These are phyloP conservation scores for Aphanoascus verrucosus DNA, from an alignment of 2,329 filamentous ascomycete genomes.

Conservation along the genomic window DNA sequence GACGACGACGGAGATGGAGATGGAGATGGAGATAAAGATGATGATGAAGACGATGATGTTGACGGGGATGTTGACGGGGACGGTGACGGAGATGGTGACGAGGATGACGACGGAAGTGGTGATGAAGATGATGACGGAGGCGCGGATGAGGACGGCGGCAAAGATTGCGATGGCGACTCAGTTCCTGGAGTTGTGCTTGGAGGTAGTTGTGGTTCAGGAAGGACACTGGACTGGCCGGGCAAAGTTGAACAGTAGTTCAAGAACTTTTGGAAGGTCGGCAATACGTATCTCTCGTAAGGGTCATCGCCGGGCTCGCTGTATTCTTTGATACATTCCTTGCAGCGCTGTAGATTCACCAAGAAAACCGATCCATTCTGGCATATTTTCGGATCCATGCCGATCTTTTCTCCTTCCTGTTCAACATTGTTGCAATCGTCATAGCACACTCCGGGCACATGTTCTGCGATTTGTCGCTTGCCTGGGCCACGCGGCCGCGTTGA, in stretches of 20 bases:
- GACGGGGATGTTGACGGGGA: neutral
- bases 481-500: conserved; percentile 13
- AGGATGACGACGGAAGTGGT: neutral
- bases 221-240: neutral
- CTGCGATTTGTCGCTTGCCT: conserved; percentile 28
- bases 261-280: conserved; percentile 36
- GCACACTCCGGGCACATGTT: conserved; percentile 40
- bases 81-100: neutral
- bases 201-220: conserved; percentile 2
- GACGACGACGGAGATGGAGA: neutral
- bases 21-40: neutral
- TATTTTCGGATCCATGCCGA: conserved; percentile 41
- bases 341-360: conserved; percentile 26
- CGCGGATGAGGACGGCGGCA: neutral
- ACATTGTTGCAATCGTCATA: conserved; percentile 45
- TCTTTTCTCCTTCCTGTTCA: conserved; percentile 36
- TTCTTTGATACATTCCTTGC: conserved; percentile 37
- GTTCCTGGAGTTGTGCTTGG: neutral
- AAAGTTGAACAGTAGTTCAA: conserved; percentile 35
- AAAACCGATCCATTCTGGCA: conserved; percentile 41
- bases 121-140: neutral
- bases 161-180: neutral
- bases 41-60: neutral
- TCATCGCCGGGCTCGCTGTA: neutral
- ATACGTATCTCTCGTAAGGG: conserved; percentile 17